phyloP scores from a whole-genome alignment of 495 filamentous ascomycete species.

The Podospora sp. region DNA sequence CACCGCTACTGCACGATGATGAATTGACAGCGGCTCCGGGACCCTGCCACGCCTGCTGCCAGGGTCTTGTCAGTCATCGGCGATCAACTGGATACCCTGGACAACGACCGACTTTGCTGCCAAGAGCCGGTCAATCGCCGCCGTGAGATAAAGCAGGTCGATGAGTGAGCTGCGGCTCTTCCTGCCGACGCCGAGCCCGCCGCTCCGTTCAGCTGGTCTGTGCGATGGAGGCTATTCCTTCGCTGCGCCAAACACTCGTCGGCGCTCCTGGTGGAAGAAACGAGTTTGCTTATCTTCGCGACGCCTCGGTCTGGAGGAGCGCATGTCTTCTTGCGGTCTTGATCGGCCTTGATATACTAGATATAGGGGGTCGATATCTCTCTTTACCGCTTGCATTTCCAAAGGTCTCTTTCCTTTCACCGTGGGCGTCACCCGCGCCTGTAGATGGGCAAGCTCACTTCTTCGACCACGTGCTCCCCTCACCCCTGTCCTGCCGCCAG shows the following conservation, averaged over 20 bases:
- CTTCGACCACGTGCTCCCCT: too few relatives aligned
- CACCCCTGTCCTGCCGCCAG: not conserved
- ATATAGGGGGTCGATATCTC: too few relatives aligned
- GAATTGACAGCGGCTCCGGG: not conserved
- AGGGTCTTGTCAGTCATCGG: not conserved
- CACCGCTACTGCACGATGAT: not conserved
- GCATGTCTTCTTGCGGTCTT: too few relatives aligned
- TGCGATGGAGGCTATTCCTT: not conserved
- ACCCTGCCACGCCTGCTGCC: not conserved
- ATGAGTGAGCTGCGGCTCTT: not conserved
- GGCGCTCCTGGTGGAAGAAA: too few relatives aligned
- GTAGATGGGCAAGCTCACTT: too few relatives aligned
- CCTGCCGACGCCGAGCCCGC: not conserved
- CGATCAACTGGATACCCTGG: not conserved
- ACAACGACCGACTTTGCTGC: not conserved
- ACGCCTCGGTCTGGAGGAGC: too few relatives aligned
- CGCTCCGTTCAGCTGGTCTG: not conserved
- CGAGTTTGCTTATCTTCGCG: too few relatives aligned
- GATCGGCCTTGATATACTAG: too few relatives aligned
- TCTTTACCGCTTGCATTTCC: too few relatives aligned
- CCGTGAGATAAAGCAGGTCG: not conserved
- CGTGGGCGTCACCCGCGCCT: too few relatives aligned
- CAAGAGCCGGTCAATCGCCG: not conserved
- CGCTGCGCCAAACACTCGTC: too few relatives aligned
- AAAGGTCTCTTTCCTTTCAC: too few relatives aligned